Evolutionary conservation across 805 yeast species (phyloP), one percentile per base, ranked within the genome.

Genomic region (Yamadazyma philogaea): DNA sequence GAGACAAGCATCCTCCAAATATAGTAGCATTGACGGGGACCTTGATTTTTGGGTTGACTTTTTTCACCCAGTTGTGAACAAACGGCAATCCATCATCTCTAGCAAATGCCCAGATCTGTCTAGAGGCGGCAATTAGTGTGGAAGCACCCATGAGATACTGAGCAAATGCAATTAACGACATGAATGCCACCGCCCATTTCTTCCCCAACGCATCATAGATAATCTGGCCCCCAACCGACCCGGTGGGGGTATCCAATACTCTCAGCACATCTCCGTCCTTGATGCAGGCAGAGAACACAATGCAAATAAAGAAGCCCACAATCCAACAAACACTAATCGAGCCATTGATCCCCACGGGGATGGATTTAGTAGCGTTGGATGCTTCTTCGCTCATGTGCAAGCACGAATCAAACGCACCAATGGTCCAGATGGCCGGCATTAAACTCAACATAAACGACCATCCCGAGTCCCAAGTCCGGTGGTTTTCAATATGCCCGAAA

Each of bases 71-170:
- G 51, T 56, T 57, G 31, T 68, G 62, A 10, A 82, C 72, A 47
- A 81, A 67, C 6, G 90, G 90, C 44, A 84, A 69, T n/a, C 88
- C 89, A 53, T 82, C 81, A 57, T 84, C 91, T 64, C 91, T 76
- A 31, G 87, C 79, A 59, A 82, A 81, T 1, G 88, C 87, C 80
- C 84, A 83, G 39, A 81, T 71, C 58, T 82, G 88, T 60, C 89
- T 74, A 5, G 86, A 80, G 6, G 77, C 73, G 8, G 87, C 87
- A 37, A 81, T 73, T 36, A 81, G 64, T 39, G 77, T 73, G 3
- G 84, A 78, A 18, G 78, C 72, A n/a, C 84, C 84, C 87, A 82
- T 82, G 41, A 81, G 62, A 59, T 76, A 79, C 57, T 81, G 87
- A 17, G 84, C 79, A 47, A 72, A 56, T 8, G 80, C 74, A 55